Conservation (phyloP, 2,329 filamentous ascomycete genomes). For the Fusarium sp. region DNA sequence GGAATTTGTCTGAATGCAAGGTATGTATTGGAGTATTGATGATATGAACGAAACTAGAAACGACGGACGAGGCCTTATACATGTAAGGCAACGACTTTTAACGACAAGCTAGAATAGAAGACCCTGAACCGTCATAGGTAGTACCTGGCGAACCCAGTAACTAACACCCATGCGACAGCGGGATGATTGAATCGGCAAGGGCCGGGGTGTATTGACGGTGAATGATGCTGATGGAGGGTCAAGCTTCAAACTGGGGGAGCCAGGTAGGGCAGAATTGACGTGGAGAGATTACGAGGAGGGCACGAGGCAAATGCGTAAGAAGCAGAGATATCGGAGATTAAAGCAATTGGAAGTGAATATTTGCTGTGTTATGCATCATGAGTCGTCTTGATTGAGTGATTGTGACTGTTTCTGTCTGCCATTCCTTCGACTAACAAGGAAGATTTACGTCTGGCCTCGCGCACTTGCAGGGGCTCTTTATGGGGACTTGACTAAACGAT, state of each 20-base stretch:
- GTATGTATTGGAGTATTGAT: background rate
- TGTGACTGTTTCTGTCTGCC: background rate
- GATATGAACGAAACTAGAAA: constrained; percentile 25
- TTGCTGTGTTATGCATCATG: constrained; percentile 1
- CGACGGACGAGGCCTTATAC: constrained; percentile 40
- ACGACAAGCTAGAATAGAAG: constrained; percentile 4
- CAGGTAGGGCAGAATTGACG: constrained; percentile 47
- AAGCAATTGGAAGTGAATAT: constrained; percentile 25
- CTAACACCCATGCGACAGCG: constrained; percentile 43
- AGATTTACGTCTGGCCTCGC: constrained; percentile 29
- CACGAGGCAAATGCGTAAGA: constrained; percentile 32
- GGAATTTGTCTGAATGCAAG: constrained; percentile 1
- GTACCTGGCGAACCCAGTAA: constrained; percentile 36
- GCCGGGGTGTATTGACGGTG: constrained; percentile 32
- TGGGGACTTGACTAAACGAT: no score
- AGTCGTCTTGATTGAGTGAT: background rate
- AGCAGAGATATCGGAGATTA: constrained; percentile 12
- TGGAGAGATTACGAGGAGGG: constrained; percentile 44
- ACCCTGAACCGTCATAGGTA: constrained; percentile 32
- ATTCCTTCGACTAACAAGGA: constrained; percentile 12
- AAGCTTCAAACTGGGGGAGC: constrained; percentile 10
- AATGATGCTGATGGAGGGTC: constrained; percentile 30
- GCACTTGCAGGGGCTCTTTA: constrained; percentile 13
- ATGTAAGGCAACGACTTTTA: constrained; percentile 41
- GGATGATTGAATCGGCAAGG: constrained; percentile 44